Base-by-base conservation (phyloP, 108 stramenopile genomes). In the Hondaea fermentalgiana region DNA sequence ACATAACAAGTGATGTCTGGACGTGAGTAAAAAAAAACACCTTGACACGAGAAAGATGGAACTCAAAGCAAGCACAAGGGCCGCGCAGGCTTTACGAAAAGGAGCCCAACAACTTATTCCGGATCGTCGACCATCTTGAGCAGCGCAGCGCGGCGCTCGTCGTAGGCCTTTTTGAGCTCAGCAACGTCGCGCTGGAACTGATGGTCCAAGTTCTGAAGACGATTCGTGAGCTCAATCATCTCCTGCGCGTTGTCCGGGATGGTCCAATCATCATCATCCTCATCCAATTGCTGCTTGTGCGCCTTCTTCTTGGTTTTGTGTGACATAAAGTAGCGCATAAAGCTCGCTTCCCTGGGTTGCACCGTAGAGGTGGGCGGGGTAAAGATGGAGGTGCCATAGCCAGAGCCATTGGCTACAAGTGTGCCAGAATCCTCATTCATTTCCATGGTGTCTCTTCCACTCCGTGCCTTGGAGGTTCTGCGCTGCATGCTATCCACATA, bases 141-240 rank as follows among this genome's bases (percentile, higher is more conserved):
- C 19, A 83, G 76, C 51, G 76, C 76, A 16, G 19, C 25, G 14
- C 76, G 45, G 4, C 76, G 45, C 17, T 47, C 51, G 23, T 83
- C 51, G 76, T 83, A 83, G 49, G 76, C 76, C 51, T 83, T 83
- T 12, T 53, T 47, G 19, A 83, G 76, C 76, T 83, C 76, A 12
- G 51, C 76, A 23, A 83, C 76, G 28, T 83, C 76, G 76, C 76
- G 76, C 51, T 83, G 76, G 49, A 83, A 83, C 5, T 83, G 76
- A 17, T 83, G 51, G 76, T 83, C 76, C 10, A 83, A 23, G 23
- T 53, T 23, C n/a, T 53, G 45, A 53, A 83, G 76, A 12, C 76
- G 45, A 17, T 83, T 47, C 8, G 45, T 83, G 17, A 83, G 76
- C n/a, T 83, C 76, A 3, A 83, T 53, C 76, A 83, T 83, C 23